Conservation (phyloP, 345 rosid species). For the Heritiera fomes region DNA sequence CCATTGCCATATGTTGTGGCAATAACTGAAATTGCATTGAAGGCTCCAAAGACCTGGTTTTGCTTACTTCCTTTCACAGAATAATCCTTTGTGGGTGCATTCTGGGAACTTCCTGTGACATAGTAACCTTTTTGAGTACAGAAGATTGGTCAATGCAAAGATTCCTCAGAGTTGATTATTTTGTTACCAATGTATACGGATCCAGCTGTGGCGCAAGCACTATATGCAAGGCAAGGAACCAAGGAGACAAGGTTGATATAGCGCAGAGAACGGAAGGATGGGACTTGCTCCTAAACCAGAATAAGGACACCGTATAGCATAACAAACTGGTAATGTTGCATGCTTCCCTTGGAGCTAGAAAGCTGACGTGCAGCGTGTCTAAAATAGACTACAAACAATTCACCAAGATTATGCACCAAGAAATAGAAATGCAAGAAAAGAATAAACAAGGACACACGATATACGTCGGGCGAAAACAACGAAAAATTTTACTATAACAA, state of each 20-base stretch:
- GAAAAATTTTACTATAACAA: no score
- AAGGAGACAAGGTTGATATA: constrained; percentile 55
- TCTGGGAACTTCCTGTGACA: constrained; percentile 43
- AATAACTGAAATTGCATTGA: no score
- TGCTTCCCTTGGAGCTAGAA: constrained; percentile 26
- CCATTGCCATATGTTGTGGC: no score
- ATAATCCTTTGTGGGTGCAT: constrained; percentile 32
- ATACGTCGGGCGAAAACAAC: no score
- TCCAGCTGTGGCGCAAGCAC: constrained; percentile 41
- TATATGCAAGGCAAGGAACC: constrained; percentile 48
- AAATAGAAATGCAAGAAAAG: no score
- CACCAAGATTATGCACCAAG: no score
- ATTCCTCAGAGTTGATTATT: no score
- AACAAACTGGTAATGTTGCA: constrained; percentile 55
- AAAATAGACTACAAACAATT: no score
- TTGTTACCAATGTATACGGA: constrained; percentile 40
- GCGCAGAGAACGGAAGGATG: constrained; percentile 64
- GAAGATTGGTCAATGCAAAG: constrained; percentile 7
- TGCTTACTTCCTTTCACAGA: no score
- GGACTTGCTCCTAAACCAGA: constrained; percentile 48
- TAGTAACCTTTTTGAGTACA: not conserved
- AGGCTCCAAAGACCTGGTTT: no score
- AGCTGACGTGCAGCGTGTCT: no score
- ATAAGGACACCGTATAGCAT: constrained; percentile 14
- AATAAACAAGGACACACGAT: no score